Base-by-base conservation (phyloP, 345 rosid genomes). In the Populus euphratica region DNA sequence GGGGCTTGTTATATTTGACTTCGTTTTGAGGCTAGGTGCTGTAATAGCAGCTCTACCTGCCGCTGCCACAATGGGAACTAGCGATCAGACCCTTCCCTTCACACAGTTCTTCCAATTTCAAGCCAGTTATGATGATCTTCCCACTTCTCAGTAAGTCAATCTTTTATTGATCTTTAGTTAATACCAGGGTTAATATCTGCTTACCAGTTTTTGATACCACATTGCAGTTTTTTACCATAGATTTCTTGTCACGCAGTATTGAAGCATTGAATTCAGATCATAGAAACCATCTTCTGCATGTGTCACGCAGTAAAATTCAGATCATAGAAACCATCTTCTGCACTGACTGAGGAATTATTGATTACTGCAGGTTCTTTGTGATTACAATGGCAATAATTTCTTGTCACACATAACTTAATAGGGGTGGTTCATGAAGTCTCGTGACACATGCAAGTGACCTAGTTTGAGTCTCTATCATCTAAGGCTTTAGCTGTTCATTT, bases 21-120 rank as follows among this genome's bases (percentile, higher is more conserved):
- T 93, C 82, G 64, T 95, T 77, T 70, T 93, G 27, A 91, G 99
- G 76, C 39, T 95, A 47, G 87, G 85, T 2, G 96, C 93, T 68
- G 66, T 90, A 9, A 78, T 75, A 50, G 23, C 88, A 11, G 66
- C 90, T 69, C 80, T 95, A 8, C 81, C 88, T 1, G 91, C 97
- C 7, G 84, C 98, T 25, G 81, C 79, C 13, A 78, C 87, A 63
- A 91, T 93, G 96, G 97, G 83, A 73, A 86, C 90, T 1, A 92
- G 89, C 18, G 83, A 83, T 21, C 88, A 95, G 43, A 88, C 91
- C 66, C 93, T 95, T 54, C 99, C 99, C 31, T 91, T 91, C 86
- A 90, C 97, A 50, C 97, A 91, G 85, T 95, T 93, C 88, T 88
- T 91, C 81, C 97, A 90, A 77, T 95, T 95, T 77, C 76, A 95